Percentiles rank a stretch among this genome's conserved stretches.
Evolutionary conservation across 1,284 basidiomycete species (phyloP).

Genomic region (Paramarasmius palmivorus): DNA sequence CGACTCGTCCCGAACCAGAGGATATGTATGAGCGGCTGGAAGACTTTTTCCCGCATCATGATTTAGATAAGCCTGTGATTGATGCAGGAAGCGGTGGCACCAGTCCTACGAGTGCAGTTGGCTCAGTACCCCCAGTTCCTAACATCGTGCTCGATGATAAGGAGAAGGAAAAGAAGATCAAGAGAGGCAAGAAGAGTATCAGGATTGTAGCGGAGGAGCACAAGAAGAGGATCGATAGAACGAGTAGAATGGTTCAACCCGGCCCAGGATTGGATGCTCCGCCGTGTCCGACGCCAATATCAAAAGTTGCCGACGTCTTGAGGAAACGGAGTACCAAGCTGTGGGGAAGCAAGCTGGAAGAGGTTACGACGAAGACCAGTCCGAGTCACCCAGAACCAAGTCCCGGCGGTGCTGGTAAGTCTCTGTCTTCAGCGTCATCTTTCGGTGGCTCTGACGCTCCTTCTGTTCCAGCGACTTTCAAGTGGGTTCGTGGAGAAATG

Average conservation of each 20-base stretch:
- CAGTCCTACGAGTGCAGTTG: conserved; percentile 73
- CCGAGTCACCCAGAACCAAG: conserved; percentile 55
- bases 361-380: conserved; percentile 79
- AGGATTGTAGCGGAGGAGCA: conserved; percentile 87
- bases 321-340: conserved; percentile 91
- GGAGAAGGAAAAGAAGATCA: conserved; percentile 39
- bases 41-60: conserved; percentile 95
- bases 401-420: conserved; percentile 63
- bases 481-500: conserved; percentile 97
- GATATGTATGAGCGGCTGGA: conserved; percentile 93
- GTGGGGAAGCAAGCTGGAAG: conserved; percentile 93
- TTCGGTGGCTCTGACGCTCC: conserved; percentile 14
- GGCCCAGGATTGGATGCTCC: conserved; percentile 42
- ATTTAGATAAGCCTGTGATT: conserved; percentile 94
- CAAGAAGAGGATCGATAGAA: conserved; percentile 67
- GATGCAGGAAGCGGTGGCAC: conserved; percentile 80
- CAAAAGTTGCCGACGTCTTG: conserved; percentile 41
- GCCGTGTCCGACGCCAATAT: conserved; percentile 30
- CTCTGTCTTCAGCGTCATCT: conserved; percentile 12
- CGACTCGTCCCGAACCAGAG: conserved; percentile 89
- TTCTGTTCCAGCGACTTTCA: conserved; percentile 77
- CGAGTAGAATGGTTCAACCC: conserved; percentile 34
- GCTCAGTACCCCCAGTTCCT: conserved; percentile 34
- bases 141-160: conserved; percentile 15
- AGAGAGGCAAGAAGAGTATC: conserved; percentile 82